These are phyloP conservation scores for Colletotrichum orbiculare DNA, from an alignment of 2,329 filamentous ascomycete genomes.

Conservation along the genomic window DNA sequence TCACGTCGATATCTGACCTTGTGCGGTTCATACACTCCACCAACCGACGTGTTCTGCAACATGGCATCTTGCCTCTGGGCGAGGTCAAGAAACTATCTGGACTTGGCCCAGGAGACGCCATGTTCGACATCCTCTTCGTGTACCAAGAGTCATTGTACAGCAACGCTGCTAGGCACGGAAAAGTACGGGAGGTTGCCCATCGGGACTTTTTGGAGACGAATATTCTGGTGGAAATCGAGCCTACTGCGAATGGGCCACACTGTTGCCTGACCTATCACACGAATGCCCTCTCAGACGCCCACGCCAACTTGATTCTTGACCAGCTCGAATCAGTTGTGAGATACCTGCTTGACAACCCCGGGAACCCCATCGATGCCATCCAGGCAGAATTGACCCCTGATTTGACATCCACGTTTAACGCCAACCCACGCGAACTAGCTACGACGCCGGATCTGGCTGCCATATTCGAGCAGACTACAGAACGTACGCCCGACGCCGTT, in stretches of 20 bases:
- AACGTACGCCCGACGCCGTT: slow-evolving; percentile 58
- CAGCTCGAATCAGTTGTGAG: slow-evolving; percentile 69
- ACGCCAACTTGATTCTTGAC: slow-evolving; percentile 66
- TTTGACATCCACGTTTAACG: slow-evolving; percentile 63
- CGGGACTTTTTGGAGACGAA: slow-evolving; percentile 81
- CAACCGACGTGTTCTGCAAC: slow-evolving; percentile 73
- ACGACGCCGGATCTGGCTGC: slow-evolving; percentile 57
- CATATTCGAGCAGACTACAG: slow-evolving; percentile 66
- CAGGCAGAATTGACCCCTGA: slow-evolving; percentile 56
- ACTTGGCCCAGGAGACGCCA: slow-evolving; percentile 61
- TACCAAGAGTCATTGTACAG: slow-evolving; percentile 80
- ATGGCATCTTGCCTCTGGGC: slow-evolving; percentile 72
- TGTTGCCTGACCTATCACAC: slow-evolving; percentile 61
- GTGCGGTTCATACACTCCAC: slow-evolving; percentile 71
- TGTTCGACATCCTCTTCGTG: slow-evolving; percentile 85
- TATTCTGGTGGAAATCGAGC: slow-evolving; percentile 81
- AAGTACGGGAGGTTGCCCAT: slow-evolving; percentile 67
- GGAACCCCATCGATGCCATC: slow-evolving; percentile 7
- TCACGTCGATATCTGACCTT: slow-evolving; percentile 67
- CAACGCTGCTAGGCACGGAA: slow-evolving; percentile 37
- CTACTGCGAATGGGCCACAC: slow-evolving; percentile 54
- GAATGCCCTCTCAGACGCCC: slow-evolving; percentile 60
- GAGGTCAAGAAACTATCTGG: slow-evolving; percentile 75
- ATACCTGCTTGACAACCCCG: slow-evolving; percentile 40
- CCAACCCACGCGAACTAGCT: slow-evolving; percentile 45